These are phyloP conservation scores for Skeletonema costatum DNA, from an alignment of 108 stramenopile species.

Conservation along the genomic window DNA sequence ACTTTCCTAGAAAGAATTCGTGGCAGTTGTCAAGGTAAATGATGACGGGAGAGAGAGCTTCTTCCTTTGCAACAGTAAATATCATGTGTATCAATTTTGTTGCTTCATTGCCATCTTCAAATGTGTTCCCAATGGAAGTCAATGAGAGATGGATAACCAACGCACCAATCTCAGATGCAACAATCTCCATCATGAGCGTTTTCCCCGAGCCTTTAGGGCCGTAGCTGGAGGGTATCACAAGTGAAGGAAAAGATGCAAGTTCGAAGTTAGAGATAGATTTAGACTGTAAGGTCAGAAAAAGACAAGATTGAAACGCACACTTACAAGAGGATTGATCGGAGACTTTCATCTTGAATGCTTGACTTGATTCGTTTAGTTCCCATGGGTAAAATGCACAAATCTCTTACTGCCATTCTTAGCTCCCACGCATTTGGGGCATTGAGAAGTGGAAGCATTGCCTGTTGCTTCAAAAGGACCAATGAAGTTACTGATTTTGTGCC, in stretches of 20 bases:
- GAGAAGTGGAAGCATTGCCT: neutral
- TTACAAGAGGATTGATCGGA: slow-evolving; percentile 63
- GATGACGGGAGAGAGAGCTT: slow-evolving; percentile 71
- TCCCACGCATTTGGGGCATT: slow-evolving; percentile 71
- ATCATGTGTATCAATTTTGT: slow-evolving; percentile 80
- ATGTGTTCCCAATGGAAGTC: slow-evolving; percentile 53
- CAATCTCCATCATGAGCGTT: slow-evolving; percentile 80
- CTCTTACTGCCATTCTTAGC: slow-evolving; percentile 67
- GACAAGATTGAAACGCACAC: neutral
- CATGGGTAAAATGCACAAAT: slow-evolving; percentile 74
- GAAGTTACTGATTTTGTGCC: slow-evolving; percentile 37
- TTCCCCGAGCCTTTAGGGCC: slow-evolving; percentile 79
- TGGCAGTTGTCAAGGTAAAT: slow-evolving; percentile 82
- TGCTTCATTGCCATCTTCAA: slow-evolving; percentile 67
- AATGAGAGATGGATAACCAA: slow-evolving; percentile 81
- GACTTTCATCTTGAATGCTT: slow-evolving; percentile 35
- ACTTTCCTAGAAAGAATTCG: slow-evolving; percentile 65
- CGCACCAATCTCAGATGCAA: slow-evolving; percentile 81
- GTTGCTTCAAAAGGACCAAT: slow-evolving; percentile 51
- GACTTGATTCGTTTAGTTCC: slow-evolving; percentile 52
- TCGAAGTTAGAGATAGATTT: too few relatives aligned
- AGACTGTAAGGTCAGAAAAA: too few relatives aligned
- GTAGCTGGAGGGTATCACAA: slow-evolving; percentile 24
- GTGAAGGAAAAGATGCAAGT: neutral
- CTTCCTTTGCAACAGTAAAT: slow-evolving; percentile 78